These are phyloP conservation scores for Schoenoplectus tabernaemontani DNA, from an alignment of 202 grass and related monocot species.

Conservation along the genomic window DNA sequence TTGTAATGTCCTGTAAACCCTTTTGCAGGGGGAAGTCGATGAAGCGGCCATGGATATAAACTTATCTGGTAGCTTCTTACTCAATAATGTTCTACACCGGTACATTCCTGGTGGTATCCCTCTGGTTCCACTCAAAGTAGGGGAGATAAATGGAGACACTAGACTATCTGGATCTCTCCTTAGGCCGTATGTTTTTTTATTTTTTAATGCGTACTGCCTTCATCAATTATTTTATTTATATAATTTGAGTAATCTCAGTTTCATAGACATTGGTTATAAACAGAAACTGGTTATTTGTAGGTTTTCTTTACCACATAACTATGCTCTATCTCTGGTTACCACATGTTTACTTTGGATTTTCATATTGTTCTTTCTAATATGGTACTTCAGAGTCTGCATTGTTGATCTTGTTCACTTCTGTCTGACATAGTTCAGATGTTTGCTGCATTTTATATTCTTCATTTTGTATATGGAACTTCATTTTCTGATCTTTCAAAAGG, in stretches of 20 bases:
- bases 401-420: no score
- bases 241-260: background rate
- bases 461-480: conserved; percentile 11
- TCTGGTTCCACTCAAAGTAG: conserved; percentile 73
- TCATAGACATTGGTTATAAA: background rate
- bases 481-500: conserved; percentile 18
- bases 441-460: background rate
- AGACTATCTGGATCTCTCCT: conserved; percentile 80
- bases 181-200: conserved; percentile 72
- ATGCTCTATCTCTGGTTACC: background rate
- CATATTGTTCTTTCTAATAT: background rate
- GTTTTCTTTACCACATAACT: background rate
- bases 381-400: background rate
- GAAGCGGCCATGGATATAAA: conserved; percentile 94
- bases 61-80: conserved; percentile 92
- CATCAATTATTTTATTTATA: background rate
- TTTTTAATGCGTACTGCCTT: conserved; percentile 5
- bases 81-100: conserved; percentile 76
- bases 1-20: conserved; percentile 20
- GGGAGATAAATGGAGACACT: conserved; percentile 96
- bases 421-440: background rate
- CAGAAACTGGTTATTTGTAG: background rate
- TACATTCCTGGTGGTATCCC: conserved; percentile 75
- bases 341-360: background rate
- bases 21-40: conserved; percentile 70